phyloP scores from a whole-genome alignment of 805 yeast species.

The Candida dajiaensis region DNA sequence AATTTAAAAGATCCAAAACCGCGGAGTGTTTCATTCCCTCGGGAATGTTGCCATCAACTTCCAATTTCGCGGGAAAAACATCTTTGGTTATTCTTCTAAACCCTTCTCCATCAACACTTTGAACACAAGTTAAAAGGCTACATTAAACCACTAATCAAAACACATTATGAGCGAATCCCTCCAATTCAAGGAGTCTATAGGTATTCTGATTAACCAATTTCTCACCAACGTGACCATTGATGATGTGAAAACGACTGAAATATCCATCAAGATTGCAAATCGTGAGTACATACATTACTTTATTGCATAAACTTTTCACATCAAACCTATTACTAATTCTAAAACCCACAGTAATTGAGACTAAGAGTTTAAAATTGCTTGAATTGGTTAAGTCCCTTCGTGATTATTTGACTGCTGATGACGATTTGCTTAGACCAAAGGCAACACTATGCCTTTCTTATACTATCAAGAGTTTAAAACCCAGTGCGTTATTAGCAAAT shows the following conservation, averaged over 20 bases:
- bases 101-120: too few relatives aligned
- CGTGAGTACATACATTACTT: too few relatives aligned
- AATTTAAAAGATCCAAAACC: too few relatives aligned
- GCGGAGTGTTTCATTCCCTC: too few relatives aligned
- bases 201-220: constrained; percentile 27
- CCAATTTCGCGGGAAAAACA: too few relatives aligned
- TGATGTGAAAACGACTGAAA: constrained; percentile 24
- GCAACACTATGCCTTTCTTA: constrained; percentile 40
- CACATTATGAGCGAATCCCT: neutral
- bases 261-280: constrained; percentile 26
- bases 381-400: constrained; percentile 55
- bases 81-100: too few relatives aligned
- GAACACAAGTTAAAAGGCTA: too few relatives aligned
- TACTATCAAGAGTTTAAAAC: constrained; percentile 27
- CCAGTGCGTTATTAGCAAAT: constrained; percentile 28
- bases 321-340: neutral
- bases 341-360: neutral
- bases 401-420: constrained; percentile 56
- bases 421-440: constrained; percentile 43
- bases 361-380: constrained; percentile 31
- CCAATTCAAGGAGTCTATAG: constrained; percentile 3
- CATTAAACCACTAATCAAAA: neutral
- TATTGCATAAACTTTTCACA: neutral
- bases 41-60: too few relatives aligned
- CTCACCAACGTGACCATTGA: constrained; percentile 36